phyloP scores from a whole-genome alignment of 768 basidiomycete genomes.

The Pleurotus giganteus region DNA sequence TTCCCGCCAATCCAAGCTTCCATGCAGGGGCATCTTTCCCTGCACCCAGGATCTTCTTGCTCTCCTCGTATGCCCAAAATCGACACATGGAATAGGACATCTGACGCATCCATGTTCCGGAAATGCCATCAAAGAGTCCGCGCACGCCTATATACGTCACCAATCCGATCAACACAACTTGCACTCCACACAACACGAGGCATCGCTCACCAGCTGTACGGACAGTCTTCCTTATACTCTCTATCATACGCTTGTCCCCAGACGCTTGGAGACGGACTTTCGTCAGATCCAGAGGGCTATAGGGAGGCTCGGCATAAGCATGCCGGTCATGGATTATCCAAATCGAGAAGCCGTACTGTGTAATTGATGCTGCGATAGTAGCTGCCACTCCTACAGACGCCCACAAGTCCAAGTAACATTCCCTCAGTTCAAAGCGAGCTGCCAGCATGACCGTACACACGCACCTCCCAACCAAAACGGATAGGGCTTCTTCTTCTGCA shows the following conservation, averaged over 20 bases:
- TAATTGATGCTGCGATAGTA: conserved; percentile 85
- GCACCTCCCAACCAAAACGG: conserved; percentile 84
- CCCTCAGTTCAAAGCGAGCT: background rate
- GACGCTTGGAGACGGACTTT: conserved; percentile 92
- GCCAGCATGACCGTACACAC: conserved; percentile 15
- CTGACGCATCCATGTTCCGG: conserved; percentile 87
- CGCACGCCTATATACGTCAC: conserved; percentile 47
- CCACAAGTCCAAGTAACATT: conserved; percentile 1
- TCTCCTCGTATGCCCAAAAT: conserved; percentile 94
- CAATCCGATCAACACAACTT: conserved; percentile 18
- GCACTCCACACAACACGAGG: conserved; percentile 4
- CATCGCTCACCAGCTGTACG: conserved; percentile 63
- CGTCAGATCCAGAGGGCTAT: conserved; percentile 80
- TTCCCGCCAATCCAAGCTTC: conserved; percentile 79
- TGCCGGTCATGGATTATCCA: background rate
- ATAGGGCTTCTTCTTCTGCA: conserved; percentile 64
- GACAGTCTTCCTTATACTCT: conserved; percentile 80
- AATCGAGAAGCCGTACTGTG: conserved; percentile 55
- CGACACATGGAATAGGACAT: conserved; percentile 91
- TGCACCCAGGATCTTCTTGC: conserved; percentile 79
- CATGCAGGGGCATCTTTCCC: conserved; percentile 70
- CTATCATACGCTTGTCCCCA: conserved; percentile 88
- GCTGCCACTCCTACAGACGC: conserved; percentile 62
- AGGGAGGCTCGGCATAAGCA: background rate
- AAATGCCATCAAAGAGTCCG: conserved; percentile 84